phyloP scores from a whole-genome alignment of 2,329 filamentous ascomycete species.

The Monosporascus cannonballus region DNA sequence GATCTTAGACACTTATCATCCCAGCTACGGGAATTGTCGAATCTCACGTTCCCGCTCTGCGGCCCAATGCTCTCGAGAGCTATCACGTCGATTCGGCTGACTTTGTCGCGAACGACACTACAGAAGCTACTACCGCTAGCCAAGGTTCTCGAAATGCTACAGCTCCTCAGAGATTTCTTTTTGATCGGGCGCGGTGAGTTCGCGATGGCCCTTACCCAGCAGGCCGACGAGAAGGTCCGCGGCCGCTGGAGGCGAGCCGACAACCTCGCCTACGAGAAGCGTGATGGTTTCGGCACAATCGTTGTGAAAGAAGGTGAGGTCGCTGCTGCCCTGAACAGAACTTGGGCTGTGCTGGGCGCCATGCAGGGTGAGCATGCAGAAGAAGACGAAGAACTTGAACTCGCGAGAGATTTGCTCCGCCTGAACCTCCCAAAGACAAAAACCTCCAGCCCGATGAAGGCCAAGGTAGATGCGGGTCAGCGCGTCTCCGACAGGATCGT shows the following conservation, averaged over 20 bases:
- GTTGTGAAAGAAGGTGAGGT: conserved; percentile 84
- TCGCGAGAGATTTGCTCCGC: conserved; percentile 70
- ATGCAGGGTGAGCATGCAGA: conserved; percentile 64
- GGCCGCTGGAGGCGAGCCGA: conserved; percentile 63
- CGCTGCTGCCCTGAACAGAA: conserved; percentile 65
- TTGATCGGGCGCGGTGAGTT: conserved; percentile 87
- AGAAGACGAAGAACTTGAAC: conserved; percentile 77
- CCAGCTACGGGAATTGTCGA: conserved; percentile 64
- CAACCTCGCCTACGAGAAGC: conserved; percentile 50
- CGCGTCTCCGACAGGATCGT: conserved; percentile 30
- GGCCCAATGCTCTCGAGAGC: conserved; percentile 63
- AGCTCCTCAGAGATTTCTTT: conserved; percentile 78
- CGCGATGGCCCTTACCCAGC: conserved; percentile 75
- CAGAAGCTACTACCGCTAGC: conserved; percentile 74
- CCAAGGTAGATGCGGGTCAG: conserved; percentile 26
- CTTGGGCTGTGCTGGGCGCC: conserved; percentile 74
- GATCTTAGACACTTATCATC: conserved; percentile 58
- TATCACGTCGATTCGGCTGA: conserved; percentile 70
- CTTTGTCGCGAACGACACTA: conserved; percentile 76
- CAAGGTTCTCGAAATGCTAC: conserved; percentile 70
- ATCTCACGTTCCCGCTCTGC: conserved; percentile 67
- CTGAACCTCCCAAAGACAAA: conserved; percentile 54
- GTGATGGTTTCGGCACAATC: conserved; percentile 55
- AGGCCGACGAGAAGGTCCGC: conserved; percentile 76
- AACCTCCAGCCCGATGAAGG: conserved; percentile 30